phyloP scores from a whole-genome alignment of 202 grass and related monocot genomes.

The Dendrocalamus latiflorus region DNA sequence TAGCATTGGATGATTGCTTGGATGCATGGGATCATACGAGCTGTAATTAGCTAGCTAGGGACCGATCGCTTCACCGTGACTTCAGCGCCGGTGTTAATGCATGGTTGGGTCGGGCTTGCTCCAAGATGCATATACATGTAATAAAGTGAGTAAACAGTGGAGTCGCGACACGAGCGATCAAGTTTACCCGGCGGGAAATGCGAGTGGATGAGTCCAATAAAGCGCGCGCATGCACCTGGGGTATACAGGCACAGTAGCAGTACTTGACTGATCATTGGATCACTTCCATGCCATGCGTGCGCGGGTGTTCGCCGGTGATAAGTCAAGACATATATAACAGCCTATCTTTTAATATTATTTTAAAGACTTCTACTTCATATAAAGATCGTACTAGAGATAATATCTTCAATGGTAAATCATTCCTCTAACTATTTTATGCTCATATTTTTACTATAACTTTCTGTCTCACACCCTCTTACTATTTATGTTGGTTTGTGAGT shows the following conservation, averaged over 20 bases:
- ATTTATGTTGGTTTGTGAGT: too few relatives aligned
- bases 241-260: not conserved
- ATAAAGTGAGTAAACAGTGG: too few relatives aligned
- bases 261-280: not conserved
- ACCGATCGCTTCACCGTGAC: constrained; percentile 15
- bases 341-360: too few relatives aligned
- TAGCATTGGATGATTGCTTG: not conserved
- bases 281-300: too few relatives aligned
- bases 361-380: too few relatives aligned
- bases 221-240: not conserved
- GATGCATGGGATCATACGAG: not conserved
- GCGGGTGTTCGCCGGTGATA: too few relatives aligned
- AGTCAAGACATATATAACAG: too few relatives aligned
- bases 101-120: not conserved
- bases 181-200: constrained; percentile 18
- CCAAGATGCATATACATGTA: not conserved
- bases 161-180: not conserved
- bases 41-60: not conserved
- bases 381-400: too few relatives aligned
- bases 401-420: too few relatives aligned
- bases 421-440: too few relatives aligned
- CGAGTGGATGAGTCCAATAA: not conserved
- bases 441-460: too few relatives aligned
- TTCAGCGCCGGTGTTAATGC: constrained; percentile 1
- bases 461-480: too few relatives aligned